Evolutionary conservation across 1,284 basidiomycete species (phyloP).

Genomic region (Phaffia rhodozyma): DNA sequence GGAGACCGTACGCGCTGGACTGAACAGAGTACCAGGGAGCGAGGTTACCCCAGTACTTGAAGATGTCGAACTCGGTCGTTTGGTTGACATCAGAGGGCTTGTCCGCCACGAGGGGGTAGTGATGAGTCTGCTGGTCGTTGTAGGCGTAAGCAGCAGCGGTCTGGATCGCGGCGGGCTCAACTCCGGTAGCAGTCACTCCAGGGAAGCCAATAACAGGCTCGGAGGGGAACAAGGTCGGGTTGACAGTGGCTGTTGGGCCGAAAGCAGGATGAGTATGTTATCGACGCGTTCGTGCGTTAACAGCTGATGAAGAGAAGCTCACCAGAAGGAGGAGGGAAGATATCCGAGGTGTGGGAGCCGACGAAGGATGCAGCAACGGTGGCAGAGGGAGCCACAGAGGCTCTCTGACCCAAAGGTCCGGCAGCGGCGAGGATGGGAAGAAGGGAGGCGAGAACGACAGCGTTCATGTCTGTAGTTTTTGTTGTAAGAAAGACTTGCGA

Average conservation of each 20-base stretch:
- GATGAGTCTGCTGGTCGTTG: slow-evolving; percentile 35
- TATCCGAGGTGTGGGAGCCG: slow-evolving; percentile 25
- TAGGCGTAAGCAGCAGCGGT: slow-evolving; percentile 40
- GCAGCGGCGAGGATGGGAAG: slow-evolving; percentile 24
- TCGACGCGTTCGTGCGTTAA: neutral
- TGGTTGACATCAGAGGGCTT: slow-evolving; percentile 20
- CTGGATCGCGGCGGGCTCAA: slow-evolving; percentile 41
- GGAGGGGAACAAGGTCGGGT: slow-evolving; percentile 36
- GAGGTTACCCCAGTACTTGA: slow-evolving; percentile 69
- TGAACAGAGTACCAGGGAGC: slow-evolving; percentile 71
- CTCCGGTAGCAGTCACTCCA: slow-evolving; percentile 42
- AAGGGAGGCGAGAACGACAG: slow-evolving; percentile 20
- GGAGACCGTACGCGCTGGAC: slow-evolving; percentile 55
- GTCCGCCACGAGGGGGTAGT: slow-evolving; percentile 35
- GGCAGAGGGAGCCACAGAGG: too few species aligned
- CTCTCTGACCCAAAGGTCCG: slow-evolving; percentile 21
- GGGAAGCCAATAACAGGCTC: slow-evolving; percentile 41
- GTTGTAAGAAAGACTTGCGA: too few species aligned
- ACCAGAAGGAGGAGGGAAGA: slow-evolving; percentile 28
- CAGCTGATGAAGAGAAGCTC: slow-evolving; percentile 9
- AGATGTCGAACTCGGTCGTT: slow-evolving; percentile 42
- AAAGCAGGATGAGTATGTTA: neutral
- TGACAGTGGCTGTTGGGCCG: slow-evolving; percentile 21
- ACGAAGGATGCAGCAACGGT: slow-evolving; percentile 20
- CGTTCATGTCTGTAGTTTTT: too few species aligned